Conservation (phyloP, 2,329 filamentous ascomycete genomes). For the Colletotrichum gloeosporioides region DNA sequence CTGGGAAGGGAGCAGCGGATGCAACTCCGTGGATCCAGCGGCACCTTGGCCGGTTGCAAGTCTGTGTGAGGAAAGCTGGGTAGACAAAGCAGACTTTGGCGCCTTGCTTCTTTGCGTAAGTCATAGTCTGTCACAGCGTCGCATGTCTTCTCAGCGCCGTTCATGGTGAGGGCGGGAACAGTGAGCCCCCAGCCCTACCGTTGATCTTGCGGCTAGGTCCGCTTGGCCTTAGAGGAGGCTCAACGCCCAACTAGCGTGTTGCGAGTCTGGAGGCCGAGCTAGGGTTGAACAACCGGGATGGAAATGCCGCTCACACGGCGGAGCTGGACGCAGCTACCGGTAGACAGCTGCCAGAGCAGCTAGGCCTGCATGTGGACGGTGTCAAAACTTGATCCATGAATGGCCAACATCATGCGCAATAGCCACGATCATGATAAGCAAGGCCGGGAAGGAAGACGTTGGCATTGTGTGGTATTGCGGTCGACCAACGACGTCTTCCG, state of each 20-base stretch:
- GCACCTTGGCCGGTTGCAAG: constrained; percentile 10
- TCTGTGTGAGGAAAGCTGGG: constrained; percentile 4
- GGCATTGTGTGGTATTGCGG: neutral
- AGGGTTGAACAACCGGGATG: neutral
- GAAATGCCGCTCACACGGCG: neutral
- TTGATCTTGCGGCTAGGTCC: neutral
- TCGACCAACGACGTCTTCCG: neutral
- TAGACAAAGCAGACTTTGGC: neutral
- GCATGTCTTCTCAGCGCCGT: neutral
- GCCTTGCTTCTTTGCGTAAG: constrained; percentile 15
- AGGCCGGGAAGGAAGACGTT: neutral
- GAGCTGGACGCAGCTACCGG: neutral
- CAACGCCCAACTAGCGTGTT: neutral
- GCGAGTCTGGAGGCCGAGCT: neutral
- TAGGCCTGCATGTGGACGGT: neutral
- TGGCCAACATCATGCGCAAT: neutral
- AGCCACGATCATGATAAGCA: neutral
- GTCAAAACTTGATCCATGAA: neutral
- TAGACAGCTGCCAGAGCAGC: neutral
- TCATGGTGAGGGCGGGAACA: neutral
- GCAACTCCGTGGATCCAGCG: constrained; percentile 2
- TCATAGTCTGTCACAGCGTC: constrained; percentile 3
- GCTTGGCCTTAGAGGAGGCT: constrained; percentile 3
- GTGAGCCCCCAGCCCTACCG: neutral
- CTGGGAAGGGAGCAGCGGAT: constrained; percentile 3